Percentiles rank a stretch among this genome's conserved stretches.
Conservation (phyloP, 176 grass and related monocot genomes). For the Eragrostis nindensis region DNA sequence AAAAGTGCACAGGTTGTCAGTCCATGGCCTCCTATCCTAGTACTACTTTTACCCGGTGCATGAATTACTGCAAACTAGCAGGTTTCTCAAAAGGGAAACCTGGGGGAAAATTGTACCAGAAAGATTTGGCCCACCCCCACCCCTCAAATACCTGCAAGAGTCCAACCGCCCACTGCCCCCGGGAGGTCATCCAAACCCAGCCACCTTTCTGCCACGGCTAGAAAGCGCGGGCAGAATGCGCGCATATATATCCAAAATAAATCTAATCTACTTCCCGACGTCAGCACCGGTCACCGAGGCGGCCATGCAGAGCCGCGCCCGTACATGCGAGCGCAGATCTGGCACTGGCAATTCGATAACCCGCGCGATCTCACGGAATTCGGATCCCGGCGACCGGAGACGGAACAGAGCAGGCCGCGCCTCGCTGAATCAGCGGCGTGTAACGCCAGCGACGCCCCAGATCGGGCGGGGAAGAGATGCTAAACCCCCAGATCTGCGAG, state of each 20-base stretch:
- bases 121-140: conserved; percentile 38
- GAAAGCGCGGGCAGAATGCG: conserved; percentile 24
- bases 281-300: not conserved
- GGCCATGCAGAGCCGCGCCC: conserved; percentile 24
- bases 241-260: conserved; percentile 4
- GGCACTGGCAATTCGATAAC: not conserved
- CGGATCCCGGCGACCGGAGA: not conserved
- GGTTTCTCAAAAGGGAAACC: conserved; percentile 42
- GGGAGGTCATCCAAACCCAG: conserved; percentile 9
- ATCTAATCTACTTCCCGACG: not conserved
- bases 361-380: conserved; percentile 33
- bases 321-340: conserved; percentile 37
- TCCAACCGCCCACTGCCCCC: not conserved
- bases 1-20: conserved; percentile 22
- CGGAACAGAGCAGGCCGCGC: not conserved
- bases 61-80: not conserved
- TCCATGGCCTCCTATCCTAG: not conserved
- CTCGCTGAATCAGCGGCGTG: not conserved
- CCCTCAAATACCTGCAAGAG: conserved; percentile 3
- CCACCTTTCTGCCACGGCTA: conserved; percentile 39
- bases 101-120: not conserved
- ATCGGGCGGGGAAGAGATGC: conserved; percentile 4
- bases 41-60: conserved; percentile 15
- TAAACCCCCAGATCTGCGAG: conserved; percentile 37
- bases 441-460: not conserved